phyloP scores from a whole-genome alignment of 345 rosid species.

The Pistacia integerrima region DNA sequence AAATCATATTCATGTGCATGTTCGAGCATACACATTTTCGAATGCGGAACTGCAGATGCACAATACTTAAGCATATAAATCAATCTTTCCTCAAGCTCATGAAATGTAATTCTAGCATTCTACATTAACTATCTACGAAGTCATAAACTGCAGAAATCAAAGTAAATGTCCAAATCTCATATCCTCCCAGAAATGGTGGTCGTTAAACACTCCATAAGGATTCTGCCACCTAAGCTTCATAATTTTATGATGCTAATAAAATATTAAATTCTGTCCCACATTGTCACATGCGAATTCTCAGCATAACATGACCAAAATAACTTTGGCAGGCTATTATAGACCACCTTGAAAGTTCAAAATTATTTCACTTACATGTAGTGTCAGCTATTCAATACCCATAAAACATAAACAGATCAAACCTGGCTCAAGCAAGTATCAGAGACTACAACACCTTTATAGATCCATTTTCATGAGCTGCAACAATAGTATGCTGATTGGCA shows the following conservation, averaged over 20 bases:
- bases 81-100: neutral
- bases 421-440: slow-evolving; percentile 16
- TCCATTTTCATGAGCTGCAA: slow-evolving; percentile 80
- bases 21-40: too few relatives aligned
- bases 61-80: neutral
- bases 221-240: neutral
- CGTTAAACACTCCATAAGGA: neutral
- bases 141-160: slow-evolving; percentile 5
- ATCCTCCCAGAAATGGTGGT: neutral
- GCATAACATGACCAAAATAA: neutral
- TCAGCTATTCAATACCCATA: neutral
- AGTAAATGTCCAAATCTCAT: neutral
- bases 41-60: too few relatives aligned
- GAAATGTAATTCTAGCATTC: neutral
- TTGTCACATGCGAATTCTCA: neutral
- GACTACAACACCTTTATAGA: slow-evolving; percentile 56
- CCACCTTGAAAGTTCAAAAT: neutral
- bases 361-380: neutral
- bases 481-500: slow-evolving; percentile 48
- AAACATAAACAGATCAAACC: neutral
- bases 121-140: neutral
- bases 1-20: too few relatives aligned
- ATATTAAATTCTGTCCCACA: neutral
- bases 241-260: neutral
- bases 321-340: neutral